Percentiles rank a stretch among this genome's conserved stretches.
phyloP scores from a whole-genome alignment of 2,329 filamentous ascomycete species.

The Drechslera avenae region DNA sequence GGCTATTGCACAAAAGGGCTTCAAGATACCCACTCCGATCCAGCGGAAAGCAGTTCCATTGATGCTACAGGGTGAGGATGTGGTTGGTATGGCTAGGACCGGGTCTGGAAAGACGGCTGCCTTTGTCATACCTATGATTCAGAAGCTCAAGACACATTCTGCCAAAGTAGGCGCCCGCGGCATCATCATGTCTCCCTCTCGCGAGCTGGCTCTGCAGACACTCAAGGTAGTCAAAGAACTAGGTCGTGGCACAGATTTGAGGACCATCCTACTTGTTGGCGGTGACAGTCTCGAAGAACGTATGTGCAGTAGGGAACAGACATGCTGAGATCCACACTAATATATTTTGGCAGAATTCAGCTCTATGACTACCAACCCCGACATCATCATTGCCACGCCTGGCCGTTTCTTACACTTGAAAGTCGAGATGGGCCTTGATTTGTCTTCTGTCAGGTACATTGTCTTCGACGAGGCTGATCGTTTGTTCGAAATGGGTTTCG shows the following conservation, averaged over 20 bases:
- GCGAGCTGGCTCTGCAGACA: conserved; percentile 93
- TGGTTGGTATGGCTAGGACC: conserved; percentile 99
- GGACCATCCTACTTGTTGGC: conserved; percentile 87
- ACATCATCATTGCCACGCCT: conserved; percentile 96
- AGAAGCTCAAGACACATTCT: conserved; percentile 87
- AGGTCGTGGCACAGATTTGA: conserved; percentile 85
- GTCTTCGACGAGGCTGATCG: conserved; percentile 98
- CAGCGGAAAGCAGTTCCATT: conserved; percentile 96
- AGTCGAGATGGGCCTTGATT: conserved; percentile 90
- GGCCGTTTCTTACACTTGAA: conserved; percentile 96
- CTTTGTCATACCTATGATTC: conserved; percentile 98
- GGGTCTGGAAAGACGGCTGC: conserved; percentile 98
- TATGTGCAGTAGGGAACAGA: conserved; percentile 18
- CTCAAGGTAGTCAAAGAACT: conserved; percentile 96
- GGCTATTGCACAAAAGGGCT: conserved; percentile 91
- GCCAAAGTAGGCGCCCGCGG: conserved; percentile 83
- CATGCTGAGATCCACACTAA: conserved; percentile 2
- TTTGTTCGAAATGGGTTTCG: conserved; percentile 98
- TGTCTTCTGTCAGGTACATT: conserved; percentile 90
- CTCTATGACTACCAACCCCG: conserved; percentile 90
- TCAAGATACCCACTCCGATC: conserved; percentile 94
- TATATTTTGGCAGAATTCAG: conserved; percentile 67
- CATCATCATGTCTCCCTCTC: conserved; percentile 86
- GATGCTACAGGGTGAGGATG: conserved; percentile 86
- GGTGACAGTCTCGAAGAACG: conserved; percentile 93